phyloP scores from a whole-genome alignment of 2,329 filamentous ascomycete species.

The Xylaria arbuscula region DNA sequence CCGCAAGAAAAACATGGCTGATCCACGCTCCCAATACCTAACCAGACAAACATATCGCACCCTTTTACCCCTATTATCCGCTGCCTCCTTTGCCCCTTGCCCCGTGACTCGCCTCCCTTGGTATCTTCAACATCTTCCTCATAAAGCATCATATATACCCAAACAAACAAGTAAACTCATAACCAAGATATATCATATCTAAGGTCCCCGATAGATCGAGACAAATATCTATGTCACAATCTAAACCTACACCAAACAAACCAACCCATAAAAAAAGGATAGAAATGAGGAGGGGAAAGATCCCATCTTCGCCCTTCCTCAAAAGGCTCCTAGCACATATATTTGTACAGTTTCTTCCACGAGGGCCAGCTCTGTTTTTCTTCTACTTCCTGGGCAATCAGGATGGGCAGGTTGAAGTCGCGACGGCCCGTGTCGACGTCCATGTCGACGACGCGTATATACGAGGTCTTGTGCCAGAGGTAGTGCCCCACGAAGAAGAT shows the following conservation, averaged over 20 bases:
- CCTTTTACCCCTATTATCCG: background rate
- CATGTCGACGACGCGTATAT: constrained; percentile 78
- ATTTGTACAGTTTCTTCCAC: constrained; percentile 82
- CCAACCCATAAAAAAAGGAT: background rate
- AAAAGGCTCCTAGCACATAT: constrained; percentile 68
- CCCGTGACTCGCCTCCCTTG: constrained; percentile 15
- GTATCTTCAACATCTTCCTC: constrained; percentile 30
- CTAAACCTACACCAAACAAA: background rate
- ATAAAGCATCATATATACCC: constrained; percentile 15
- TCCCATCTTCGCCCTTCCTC: background rate
- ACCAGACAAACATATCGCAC: background rate
- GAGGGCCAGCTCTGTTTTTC: constrained; percentile 77
- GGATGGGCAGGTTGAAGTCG: constrained; percentile 82
- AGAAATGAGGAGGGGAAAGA: background rate
- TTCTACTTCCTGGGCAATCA: constrained; percentile 82
- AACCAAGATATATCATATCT: constrained; percentile 17
- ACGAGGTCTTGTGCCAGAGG: constrained; percentile 74
- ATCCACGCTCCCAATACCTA: constrained; percentile 22
- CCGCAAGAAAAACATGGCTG: constrained; percentile 9
- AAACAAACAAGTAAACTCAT: constrained; percentile 21
- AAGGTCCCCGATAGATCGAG: constrained; percentile 6
- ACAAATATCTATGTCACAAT: constrained; percentile 17
- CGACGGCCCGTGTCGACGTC: constrained; percentile 87
- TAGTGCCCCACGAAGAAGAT: constrained; percentile 81
- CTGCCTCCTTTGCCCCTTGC: background rate